Conservation (phyloP, 192 early-diverging fungal species). For the Podila horticola region DNA sequence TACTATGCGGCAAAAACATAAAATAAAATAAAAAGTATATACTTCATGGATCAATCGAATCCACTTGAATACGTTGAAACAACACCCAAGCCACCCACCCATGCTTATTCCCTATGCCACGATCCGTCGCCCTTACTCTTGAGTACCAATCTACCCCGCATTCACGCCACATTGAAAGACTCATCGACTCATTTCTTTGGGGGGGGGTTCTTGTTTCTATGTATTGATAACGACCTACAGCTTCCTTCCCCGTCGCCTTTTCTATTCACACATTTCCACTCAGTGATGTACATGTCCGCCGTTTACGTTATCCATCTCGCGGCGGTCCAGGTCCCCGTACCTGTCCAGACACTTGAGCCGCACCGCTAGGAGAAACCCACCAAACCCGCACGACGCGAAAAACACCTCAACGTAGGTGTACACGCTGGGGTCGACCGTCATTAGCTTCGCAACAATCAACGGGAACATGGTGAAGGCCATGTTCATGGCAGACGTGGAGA, state of each 20-base stretch:
- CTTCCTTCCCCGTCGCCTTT: background rate
- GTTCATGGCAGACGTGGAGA: slow-evolving; percentile 44
- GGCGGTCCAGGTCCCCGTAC: slow-evolving; percentile 26
- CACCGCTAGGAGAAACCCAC: slow-evolving; percentile 34
- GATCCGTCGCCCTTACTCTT: too few species aligned
- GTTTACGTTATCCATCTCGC: slow-evolving; percentile 14
- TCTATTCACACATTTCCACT: background rate
- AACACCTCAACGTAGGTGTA: slow-evolving; percentile 49
- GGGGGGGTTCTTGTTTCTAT: background rate
- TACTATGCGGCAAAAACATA: too few species aligned
- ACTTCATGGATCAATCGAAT: too few species aligned
- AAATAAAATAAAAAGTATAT: too few species aligned
- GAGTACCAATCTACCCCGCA: too few species aligned
- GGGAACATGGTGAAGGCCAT: slow-evolving; percentile 46
- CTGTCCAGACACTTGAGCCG: slow-evolving; percentile 31
- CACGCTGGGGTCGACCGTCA: slow-evolving; percentile 22
- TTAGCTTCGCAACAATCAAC: slow-evolving; percentile 39
- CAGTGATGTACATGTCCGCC: background rate
- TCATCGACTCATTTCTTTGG: too few species aligned
- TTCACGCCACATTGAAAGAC: background rate
- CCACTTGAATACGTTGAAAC: too few species aligned
- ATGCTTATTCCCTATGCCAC: too few species aligned
- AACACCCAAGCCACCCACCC: too few species aligned
- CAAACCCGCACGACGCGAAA: slow-evolving; percentile 39
- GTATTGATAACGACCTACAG: background rate